A percentile compares a stretch with the other conserved stretches of the same genome.
Evolutionary conservation across 2,329 filamentous ascomycete species (phyloP).

Genomic region (Lachnellula subtilissima): DNA sequence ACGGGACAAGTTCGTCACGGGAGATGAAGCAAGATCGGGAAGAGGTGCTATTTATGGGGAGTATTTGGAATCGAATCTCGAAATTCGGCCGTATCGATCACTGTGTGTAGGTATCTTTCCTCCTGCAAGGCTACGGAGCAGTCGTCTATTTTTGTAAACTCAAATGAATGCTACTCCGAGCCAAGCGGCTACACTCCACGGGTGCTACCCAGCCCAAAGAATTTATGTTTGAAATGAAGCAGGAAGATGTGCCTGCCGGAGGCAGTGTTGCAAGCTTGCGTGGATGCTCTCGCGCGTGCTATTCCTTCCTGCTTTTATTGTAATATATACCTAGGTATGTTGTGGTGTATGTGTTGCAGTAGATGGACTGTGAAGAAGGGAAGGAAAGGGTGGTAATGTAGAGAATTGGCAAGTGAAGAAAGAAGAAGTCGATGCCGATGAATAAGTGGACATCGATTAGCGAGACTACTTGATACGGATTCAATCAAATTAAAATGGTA

Average conservation of each 20-base stretch:
- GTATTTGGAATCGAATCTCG: no score
- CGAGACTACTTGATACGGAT: neutral
- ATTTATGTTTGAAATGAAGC: neutral
- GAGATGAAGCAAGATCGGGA: neutral
- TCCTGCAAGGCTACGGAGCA: no score
- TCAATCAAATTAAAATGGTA: no score
- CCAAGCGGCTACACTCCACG: no score
- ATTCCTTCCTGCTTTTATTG: conserved; percentile 39
- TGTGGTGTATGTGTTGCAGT: conserved; percentile 40
- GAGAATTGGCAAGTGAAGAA: neutral
- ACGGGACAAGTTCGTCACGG: neutral
- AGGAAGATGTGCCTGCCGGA: conserved; percentile 28
- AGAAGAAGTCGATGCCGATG: neutral
- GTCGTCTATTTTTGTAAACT: no score
- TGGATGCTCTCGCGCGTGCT: conserved; percentile 48
- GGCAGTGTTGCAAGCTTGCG: conserved; percentile 49
- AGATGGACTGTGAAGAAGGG: conserved; percentile 50
- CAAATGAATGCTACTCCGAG: no score
- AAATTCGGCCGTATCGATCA: no score
- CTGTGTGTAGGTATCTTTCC: no score
- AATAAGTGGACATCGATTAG: neutral
- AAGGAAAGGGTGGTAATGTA: conserved; percentile 2
- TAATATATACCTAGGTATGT: neutral
- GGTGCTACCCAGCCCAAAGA: no score
- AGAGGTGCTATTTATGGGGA: no score